Base-by-base conservation (phyloP, 202 grass and related monocot species). In the Miscanthus sacchariflorus region DNA sequence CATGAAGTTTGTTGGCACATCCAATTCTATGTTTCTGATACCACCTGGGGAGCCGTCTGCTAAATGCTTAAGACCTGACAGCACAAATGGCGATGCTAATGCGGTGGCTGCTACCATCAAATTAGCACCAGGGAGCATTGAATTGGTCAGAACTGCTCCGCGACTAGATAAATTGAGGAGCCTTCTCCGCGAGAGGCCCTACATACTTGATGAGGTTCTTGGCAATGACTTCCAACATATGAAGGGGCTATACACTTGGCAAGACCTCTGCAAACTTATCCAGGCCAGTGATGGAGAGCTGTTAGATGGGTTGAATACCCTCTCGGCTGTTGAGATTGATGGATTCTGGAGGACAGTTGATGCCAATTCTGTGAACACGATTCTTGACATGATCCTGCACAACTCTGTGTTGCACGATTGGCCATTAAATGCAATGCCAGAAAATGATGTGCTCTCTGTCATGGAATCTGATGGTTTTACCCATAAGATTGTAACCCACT, bases 1-100 rank as follows among this genome's bases (percentile, higher is more conserved):
- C 9, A 99, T 96, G 97, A 99, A 99, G 80, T 99, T 96, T 80
- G 97, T 99, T 38, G 91, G 93, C 68, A 99, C 93, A 36, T 95
- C 94, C 4, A 99, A 99, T 83, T 99, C 94, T 4, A 70, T 92
- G 61, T 95, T 96, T 76, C 54, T 99, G 5, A 93, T 99, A 82
- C 94, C 96, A 33, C 88, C 94, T 0, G 91, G 94, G 38, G 72
- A 93, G 61, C 88, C 78, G 1, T 79, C 64, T 28, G 64, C 28
- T 21, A 43, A 83, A 79, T 82, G 70, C 54, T 19, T 61, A 79
- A 77, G 81, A 7, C 65, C 81, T 69, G 70, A 59, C 38, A 70
- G 33, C 18, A 67, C 72, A 25, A 58, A 70, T 5, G 70, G 49
- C 1, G 44, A 81, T 70, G 27, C 42, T 42, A 81, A 88, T 12